Evolutionary conservation across 2,329 filamentous ascomycete species (phyloP).

Genomic region (Raffaelea albimanens): DNA sequence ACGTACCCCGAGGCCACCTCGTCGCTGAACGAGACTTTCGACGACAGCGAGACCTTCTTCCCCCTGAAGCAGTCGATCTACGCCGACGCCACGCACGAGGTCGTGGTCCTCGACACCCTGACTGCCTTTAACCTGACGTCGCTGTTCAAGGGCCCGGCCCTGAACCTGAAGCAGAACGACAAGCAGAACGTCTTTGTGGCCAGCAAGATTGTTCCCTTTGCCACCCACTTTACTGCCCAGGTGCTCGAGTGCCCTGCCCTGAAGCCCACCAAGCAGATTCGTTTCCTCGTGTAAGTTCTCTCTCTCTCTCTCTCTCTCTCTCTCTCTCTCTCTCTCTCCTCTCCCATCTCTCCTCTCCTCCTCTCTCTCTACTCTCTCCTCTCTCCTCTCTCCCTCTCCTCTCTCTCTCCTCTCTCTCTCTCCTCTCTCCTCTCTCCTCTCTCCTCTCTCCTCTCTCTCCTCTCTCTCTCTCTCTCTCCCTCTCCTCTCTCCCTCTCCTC

Average conservation of each 20-base stretch:
- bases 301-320: background rate
- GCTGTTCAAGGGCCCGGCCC: conserved; percentile 19
- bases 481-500: background rate
- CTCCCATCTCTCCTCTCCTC: no score
- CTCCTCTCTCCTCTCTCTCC: no score
- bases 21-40: conserved; percentile 23
- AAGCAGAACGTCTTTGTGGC: conserved; percentile 18
- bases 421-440: no score
- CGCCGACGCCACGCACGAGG: conserved; percentile 32
- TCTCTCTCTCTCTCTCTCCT: no score
- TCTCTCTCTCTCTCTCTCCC: no score
- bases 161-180: conserved; percentile 13
- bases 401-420: no score
- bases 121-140: conserved; percentile 23
- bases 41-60: conserved; percentile 30
- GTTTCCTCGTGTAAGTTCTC: conserved; percentile 21
- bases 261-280: conserved; percentile 21
- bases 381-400: no score
- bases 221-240: conserved; percentile 22
- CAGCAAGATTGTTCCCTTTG: conserved; percentile 23
- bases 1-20: conserved; percentile 19
- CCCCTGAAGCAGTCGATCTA: conserved; percentile 32
- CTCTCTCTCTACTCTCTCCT: no score
- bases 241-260: conserved; percentile 23
- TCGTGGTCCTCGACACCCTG: conserved; percentile 22